Evolutionary conservation across 108 stramenopile genomes (phyloP).

Genomic region (Chaetoceros tenuissimus): DNA sequence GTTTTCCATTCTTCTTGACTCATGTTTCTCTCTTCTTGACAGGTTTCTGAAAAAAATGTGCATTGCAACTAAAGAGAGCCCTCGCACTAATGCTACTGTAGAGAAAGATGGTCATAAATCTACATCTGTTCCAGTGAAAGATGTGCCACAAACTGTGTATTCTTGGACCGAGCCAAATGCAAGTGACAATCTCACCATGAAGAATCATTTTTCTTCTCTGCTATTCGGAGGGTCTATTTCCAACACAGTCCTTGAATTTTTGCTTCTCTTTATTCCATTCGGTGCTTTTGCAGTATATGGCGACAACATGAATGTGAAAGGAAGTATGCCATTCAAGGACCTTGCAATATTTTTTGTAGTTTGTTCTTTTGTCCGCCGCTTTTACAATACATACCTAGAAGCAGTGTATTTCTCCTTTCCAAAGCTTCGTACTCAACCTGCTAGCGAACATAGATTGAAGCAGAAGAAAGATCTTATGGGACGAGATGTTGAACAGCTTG

Average conservation of each 20-base stretch:
- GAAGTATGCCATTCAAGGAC: conserved; percentile 3
- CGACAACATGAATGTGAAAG: not conserved
- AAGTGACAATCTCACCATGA: not conserved
- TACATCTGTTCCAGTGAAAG: too few relatives aligned
- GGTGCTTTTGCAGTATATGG: not conserved
- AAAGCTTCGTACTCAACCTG: conserved; percentile 5
- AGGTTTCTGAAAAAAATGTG: too few relatives aligned
- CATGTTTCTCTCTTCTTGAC: too few relatives aligned
- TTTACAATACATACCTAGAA: conserved; percentile 20
- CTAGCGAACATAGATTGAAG: conserved; percentile 5
- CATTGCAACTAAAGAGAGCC: too few relatives aligned
- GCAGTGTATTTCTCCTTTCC: conserved; percentile 13
- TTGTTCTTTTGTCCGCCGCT: conserved; percentile 1
- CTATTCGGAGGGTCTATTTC: conserved; percentile 2
- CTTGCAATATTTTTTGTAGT: conserved; percentile 7
- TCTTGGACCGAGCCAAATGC: conserved; percentile 3
- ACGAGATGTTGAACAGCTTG: conserved; percentile 7
- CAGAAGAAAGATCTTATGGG: conserved; percentile 7
- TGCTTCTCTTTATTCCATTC: not conserved
- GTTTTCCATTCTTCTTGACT: too few relatives aligned
- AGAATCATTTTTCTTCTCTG: conserved; percentile 7
- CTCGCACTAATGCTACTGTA: too few relatives aligned
- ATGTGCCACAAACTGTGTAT: too few relatives aligned
- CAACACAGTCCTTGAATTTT: conserved; percentile 1
- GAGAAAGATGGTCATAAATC: too few relatives aligned